Base-by-base conservation (phyloP, 2,329 filamentous ascomycete genomes). In the Diaporthe nobilis region DNA sequence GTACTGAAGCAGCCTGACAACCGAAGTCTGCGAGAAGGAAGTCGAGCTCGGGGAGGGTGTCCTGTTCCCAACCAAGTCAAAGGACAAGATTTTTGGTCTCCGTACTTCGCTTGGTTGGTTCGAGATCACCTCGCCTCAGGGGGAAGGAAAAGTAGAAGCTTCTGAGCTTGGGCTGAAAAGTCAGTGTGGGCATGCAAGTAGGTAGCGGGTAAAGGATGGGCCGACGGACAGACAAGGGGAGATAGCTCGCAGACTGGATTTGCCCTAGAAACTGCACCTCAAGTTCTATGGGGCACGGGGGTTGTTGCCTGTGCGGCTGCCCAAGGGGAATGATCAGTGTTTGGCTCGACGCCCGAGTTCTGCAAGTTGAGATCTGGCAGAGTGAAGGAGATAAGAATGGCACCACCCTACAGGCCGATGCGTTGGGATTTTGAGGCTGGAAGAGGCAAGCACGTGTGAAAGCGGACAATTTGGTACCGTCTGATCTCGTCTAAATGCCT, bases 81-180 rank as follows among this genome's bases (percentile, higher is more conserved):
- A 17, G 4, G 51, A 17, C 13, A 17, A 55, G 25, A 31, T 28
- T 4, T 25, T 20, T 31, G 25, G 13, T 31, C 51, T 20, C 12
- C 6, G 1, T 7, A 1, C 15, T 31, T 55, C 17, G 51, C 25
- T 55, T 22, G 22, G 17, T 28, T 31, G 25, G 8, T 17, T 20
- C 1, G 4, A 2, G 8, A 12, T 9, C 25, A 20, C 13, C 6
- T 28, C 4, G 3, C 12, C 2, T 4, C 5, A 3, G n/a, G 1
- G 13, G 2, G 6, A 28, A 17, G 15, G 20, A 55, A 25, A 55
- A 9, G 2, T 20, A 13, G 9, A 28, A 28, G 51, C 51, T 53
- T 1, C 8, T 55, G 0, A 31, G 51, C 0, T 55, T 8, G 12
- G 51, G 22, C 1, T n/a, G 10, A 7, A 22, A n/a, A 49, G 9